Percentiles rank a stretch among this genome's conserved stretches.
Conservation (phyloP, 1,139 yeast genomes). For the Magnusiomyces ingens region DNA sequence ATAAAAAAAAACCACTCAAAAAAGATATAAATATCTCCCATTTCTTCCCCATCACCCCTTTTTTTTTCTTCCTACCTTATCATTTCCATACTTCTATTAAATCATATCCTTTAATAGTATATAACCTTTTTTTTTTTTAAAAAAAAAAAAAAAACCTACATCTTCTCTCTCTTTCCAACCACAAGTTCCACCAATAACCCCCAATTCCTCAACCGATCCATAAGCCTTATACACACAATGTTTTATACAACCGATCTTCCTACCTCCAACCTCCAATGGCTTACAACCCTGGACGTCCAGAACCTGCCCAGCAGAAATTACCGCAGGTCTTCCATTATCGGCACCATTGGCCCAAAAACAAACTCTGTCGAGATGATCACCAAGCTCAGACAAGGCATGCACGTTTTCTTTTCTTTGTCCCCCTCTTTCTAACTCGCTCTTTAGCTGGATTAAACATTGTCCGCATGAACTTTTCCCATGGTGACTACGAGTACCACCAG, state of each 20-base stretch:
- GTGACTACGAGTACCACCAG: constrained; percentile 95
- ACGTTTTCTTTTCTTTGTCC: neutral
- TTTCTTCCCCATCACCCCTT: neutral
- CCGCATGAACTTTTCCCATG: constrained; percentile 98
- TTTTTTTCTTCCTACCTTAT: neutral
- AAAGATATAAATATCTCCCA: neutral
- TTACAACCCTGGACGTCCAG: constrained; percentile 69
- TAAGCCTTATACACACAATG: constrained; percentile 19
- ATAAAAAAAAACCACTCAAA: neutral
- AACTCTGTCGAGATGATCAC: constrained; percentile 80
- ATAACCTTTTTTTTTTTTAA: too few relatives aligned
- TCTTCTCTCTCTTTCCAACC: neutral
- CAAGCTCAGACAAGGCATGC: constrained; percentile 63
- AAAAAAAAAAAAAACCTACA: too few relatives aligned
- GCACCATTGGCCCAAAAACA: constrained; percentile 97
- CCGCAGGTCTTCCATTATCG: constrained; percentile 95
- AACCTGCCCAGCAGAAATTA: constrained; percentile 75
- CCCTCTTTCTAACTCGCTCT: neutral
- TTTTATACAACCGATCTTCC: constrained; percentile 28
- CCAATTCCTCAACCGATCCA: neutral
- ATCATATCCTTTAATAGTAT: too few relatives aligned
- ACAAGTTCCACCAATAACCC: too few relatives aligned
- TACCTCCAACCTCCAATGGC: constrained; percentile 57
- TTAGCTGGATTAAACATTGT: constrained; percentile 90
- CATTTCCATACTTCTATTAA: too few relatives aligned